Base-by-base conservation (phyloP, 2,329 filamentous ascomycete species). In the Chaetomiaceae sp. region DNA sequence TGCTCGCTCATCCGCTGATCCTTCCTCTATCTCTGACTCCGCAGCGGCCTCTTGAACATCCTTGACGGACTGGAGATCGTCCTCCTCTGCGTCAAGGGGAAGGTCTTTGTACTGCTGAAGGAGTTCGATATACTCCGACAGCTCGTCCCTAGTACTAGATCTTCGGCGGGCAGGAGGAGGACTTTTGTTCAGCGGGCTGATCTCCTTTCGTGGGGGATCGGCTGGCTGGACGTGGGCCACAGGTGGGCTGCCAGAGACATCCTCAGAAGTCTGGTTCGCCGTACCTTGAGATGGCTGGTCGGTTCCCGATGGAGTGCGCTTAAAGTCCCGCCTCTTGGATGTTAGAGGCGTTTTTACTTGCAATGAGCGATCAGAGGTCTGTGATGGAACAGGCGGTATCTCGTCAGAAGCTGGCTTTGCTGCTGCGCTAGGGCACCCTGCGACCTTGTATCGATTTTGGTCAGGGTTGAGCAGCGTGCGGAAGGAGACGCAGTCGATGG, bases 401-500 rank as follows among this genome's bases (percentile, higher is more conserved):
- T 23, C 13, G 2, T 34, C 49, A 11, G 40, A 13, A 18, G 27
- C n/a, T 3, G 10, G 2, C 4, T 46, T 18, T 25, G 45, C 23
- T 21, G 20, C n/a, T 5, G n/a, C 43, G 21, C 38, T 18, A 56
- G 73, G 69, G 63, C 71, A 73, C 37, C 78, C 88, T 47, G 64
- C 65, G 23, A 87, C 75, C 54, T 66, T 70, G 62, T 89, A 94
- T 42, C 79, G 78, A 23, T 67, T 67, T 59, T 84, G 81, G 3
- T 70, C 69, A 5, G 79, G 75, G 57, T 87, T 81, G 14, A 89
- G 67, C 1, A 90, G 57, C 1, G 70, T 69, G 5, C 75, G 72
- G 57, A 80, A 83, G 32, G 72, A 70, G 33, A 89, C 77, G 58
- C 86, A 90, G 51, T 90, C 86, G 2, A 85, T 71, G 0, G 85